Evolutionary conservation across 768 basidiomycete genomes (phyloP), one percentile per base, ranked within the genome.

Genomic region (Rubroboletus pulcherrimus): DNA sequence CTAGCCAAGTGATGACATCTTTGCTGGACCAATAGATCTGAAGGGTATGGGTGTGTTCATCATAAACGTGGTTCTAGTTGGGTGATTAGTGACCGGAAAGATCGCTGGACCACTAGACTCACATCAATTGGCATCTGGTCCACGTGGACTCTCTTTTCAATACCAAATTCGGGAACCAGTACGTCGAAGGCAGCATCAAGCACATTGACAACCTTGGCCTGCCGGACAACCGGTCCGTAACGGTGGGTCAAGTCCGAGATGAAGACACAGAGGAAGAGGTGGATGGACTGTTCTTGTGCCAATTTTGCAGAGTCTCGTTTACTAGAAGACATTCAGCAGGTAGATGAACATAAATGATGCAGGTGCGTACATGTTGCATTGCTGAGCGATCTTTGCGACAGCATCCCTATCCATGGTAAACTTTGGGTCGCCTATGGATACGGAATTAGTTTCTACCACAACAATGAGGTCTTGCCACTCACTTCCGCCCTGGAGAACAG

Each of bases 101-200:
- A 51, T 49, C 14, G 6, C 42, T 33, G 2, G 43, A 51, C 41
- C 21, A 39, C 21, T 12, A 44, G 9, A 73, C 87, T 74, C 66
- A 94, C 93, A 61, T 97, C 93, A 55, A 97, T 92, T 26, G 97
- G 96, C 92, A 99, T 97, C 74, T 98, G 94, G 69, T 98, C 97
- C 40, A 95, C 92, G 65, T 98, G 97, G 3, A 98, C 95, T 37
- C 97, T 84, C 78, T 99, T 99, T 77, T 99, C 97, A 63, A 99
- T 98, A 33, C 96, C 93, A 68, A 98, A 98, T 71, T 98, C 97
- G 40, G 93, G 90, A 12, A 98, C 85, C 33, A 96, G 76, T 30
- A 99, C 96, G 66, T 99, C 97, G 64, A 98, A 98, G 1, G 97
- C 97, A 49, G 93, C 90, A 66, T 99, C 97, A n/a, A 98, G 81